Evolutionary conservation across 768 basidiomycete genomes (phyloP), one percentile per base, ranked within the genome.

Genomic region (Candolleomyces eurysporus): DNA sequence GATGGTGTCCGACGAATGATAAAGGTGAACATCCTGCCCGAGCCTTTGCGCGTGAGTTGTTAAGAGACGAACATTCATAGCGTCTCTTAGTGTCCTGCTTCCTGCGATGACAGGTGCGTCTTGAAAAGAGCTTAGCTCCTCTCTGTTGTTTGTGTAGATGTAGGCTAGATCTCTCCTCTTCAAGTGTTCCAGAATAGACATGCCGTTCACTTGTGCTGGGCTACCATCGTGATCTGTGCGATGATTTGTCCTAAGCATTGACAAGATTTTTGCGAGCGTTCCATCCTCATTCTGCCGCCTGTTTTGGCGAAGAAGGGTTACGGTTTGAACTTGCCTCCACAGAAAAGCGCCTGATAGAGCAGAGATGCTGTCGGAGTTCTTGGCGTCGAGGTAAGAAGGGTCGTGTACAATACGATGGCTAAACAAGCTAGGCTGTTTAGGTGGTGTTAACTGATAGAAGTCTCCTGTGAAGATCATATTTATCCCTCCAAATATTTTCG

Each of bases 391-490:
- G 19, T 58, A 61, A 0, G 64, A 61, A 17, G 61, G 45, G 2
- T 42, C n/a, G n/a, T 31, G 39, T 0, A 63, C 55, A 3, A 68
- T 52, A 10, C 55, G 49, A n/a, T 65, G 39, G 1, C 49, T 26
- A 51, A 67, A 74, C 16, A 75, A 55, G 0, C 66, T 39, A 1
- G 54, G 43, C 13, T 63, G 67, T 31, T 31, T 31, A 13, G 48
- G 53, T 10, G 73, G 73, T 7, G 36, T 9, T 7, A 56, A 17
- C 40, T 56, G 54, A 36, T 21, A 43, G 22, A 56, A 56, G n/a
- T 16, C 74, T 7, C 74, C 74, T 0, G 65, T 59, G 58, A 73
- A 71, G 0, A 76, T 73, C 0, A 76, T 61, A 59, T 73, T 75
- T 0, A 75, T 58, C 0, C 73, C 72, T 1, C 75, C 75, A 55